Evolutionary conservation across 192 early-diverging fungal genomes (phyloP).

Genomic region (Phycomyces blakesleeanus): DNA sequence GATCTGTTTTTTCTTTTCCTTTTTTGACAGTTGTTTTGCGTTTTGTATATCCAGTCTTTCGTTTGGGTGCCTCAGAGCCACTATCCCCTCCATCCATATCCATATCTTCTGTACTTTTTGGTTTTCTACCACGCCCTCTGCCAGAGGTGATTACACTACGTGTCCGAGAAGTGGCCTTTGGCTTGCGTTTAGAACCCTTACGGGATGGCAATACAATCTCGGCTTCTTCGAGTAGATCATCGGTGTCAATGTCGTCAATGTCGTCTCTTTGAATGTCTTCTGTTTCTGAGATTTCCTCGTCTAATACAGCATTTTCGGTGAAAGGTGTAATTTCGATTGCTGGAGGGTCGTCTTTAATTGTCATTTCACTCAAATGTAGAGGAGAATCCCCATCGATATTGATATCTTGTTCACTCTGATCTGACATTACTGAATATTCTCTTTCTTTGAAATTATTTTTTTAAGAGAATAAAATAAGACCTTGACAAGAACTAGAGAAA

Average conservation of each 20-base stretch:
- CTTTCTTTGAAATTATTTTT: background rate
- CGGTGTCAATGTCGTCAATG: slow-evolving; percentile 14
- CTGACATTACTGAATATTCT: slow-evolving; percentile 1
- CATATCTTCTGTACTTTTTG: background rate
- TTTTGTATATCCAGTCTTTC: slow-evolving; percentile 3
- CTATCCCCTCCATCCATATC: slow-evolving; percentile 2
- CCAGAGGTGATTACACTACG: background rate
- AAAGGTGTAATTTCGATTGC: background rate
- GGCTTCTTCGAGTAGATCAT: slow-evolving; percentile 17
- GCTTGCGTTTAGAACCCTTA: background rate
- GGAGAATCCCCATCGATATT: slow-evolving; percentile 8
- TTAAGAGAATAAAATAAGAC: no score
- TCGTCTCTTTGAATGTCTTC: slow-evolving; percentile 7
- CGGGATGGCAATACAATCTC: background rate
- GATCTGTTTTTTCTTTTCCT: slow-evolving; percentile 8
- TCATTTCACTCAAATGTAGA: slow-evolving; percentile 1
- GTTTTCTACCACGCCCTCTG: background rate
- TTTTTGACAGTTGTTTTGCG: slow-evolving; percentile 20
- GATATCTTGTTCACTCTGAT: slow-evolving; percentile 4
- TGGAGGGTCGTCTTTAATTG: background rate
- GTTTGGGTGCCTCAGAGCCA: slow-evolving; percentile 13
- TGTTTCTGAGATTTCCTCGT: background rate
- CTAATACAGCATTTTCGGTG: background rate
- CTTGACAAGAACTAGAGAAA: background rate
- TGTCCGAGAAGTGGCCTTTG: background rate